Conservation (phyloP, 2,329 filamentous ascomycete genomes). For the Cytospora leucostoma region DNA sequence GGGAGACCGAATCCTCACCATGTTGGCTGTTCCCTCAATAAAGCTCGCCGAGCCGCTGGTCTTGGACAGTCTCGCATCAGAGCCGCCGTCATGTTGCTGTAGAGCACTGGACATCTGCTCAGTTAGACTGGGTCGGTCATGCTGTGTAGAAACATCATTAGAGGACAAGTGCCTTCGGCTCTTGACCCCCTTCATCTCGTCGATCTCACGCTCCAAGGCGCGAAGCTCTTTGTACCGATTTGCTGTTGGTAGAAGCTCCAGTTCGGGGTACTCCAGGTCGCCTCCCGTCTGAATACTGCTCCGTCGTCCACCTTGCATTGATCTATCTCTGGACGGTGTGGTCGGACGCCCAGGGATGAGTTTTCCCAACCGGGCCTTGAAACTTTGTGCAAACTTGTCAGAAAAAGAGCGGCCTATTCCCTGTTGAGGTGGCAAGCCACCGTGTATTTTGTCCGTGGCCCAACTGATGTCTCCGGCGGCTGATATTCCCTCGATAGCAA, state of each 20-base stretch:
- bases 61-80: neutral
- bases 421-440: constrained; percentile 3
- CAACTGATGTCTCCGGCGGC: constrained; percentile 31
- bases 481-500: constrained; percentile 32
- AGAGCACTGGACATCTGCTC: constrained; percentile 11
- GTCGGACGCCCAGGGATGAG: constrained; percentile 30
- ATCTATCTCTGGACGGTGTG: constrained; percentile 18
- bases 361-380: constrained; percentile 35
- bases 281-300: constrained; percentile 25
- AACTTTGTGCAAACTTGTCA: constrained; percentile 35
- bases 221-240: constrained; percentile 30
- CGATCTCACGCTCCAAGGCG: constrained; percentile 30
- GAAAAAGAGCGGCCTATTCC: constrained; percentile 34
- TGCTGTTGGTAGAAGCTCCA: constrained; percentile 29
- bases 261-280: constrained; percentile 32
- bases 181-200: constrained; percentile 28
- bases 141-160: neutral
- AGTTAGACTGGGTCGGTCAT: constrained; percentile 5
- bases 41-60: neutral
- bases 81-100: constrained; percentile 14
- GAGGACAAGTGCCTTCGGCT: neutral
- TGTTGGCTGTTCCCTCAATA: constrained; percentile 9
- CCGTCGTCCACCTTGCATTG: constrained; percentile 19
- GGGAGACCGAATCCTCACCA: constrained; percentile 1
- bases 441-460: constrained; percentile 33